Conservation (phyloP, 331 rosid genomes). For the Prunus yedoensis region DNA sequence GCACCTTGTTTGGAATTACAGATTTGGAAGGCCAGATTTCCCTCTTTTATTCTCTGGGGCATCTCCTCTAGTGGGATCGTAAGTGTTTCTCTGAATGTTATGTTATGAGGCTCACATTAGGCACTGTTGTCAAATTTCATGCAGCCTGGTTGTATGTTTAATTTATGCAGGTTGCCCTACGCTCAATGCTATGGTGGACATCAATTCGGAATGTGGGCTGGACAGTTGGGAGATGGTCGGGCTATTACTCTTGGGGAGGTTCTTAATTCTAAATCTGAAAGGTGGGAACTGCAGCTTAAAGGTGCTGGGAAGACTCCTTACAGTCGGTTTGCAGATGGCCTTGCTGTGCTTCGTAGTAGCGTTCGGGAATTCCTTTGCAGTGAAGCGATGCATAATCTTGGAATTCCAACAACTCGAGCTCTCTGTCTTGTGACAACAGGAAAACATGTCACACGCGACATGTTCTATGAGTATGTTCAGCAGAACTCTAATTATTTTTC, state of each 20-base stretch:
- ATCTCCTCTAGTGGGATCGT: constrained; percentile 75
- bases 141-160: constrained; percentile 18
- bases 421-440: constrained; percentile 92
- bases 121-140: constrained; percentile 14
- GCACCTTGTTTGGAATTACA: constrained; percentile 42
- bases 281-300: constrained; percentile 98
- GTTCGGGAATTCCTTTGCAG: constrained; percentile 96
- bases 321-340: constrained; percentile 96
- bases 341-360: constrained; percentile 97
- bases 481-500: constrained; percentile 16
- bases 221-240: constrained; percentile 99
- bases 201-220: constrained; percentile 99
- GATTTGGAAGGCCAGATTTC: constrained; percentile 87
- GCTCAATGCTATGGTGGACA: constrained; percentile 99
- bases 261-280: constrained; percentile 67
- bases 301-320: constrained; percentile 99
- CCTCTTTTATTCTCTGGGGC: constrained; percentile 82
- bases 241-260: constrained; percentile 94
- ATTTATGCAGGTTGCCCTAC: constrained; percentile 66
- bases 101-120: not conserved
- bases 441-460: constrained; percentile 78
- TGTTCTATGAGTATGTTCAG: constrained; percentile 88
- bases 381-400: constrained; percentile 95
- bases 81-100: constrained; percentile 45
- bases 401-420: constrained; percentile 93